Evolutionary conservation across 2,329 filamentous ascomycete genomes (phyloP).

Genomic region (Cladophialophora yegresii): DNA sequence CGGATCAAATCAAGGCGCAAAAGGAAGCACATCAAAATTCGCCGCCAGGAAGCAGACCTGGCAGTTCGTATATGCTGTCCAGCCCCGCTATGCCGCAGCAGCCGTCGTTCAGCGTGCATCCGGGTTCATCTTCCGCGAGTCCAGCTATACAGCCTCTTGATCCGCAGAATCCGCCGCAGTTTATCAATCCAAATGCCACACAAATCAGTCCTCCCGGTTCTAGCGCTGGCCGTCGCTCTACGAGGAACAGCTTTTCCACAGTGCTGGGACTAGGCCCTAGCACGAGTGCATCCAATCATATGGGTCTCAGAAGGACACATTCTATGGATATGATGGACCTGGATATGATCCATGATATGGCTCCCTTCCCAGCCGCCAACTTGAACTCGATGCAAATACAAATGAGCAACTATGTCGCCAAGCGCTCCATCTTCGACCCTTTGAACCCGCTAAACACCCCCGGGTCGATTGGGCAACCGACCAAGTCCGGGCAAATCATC

Average conservation of each 20-base stretch:
- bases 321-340: slow-evolving; percentile 32
- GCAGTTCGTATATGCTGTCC: slow-evolving; percentile 35
- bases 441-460: slow-evolving; percentile 14
- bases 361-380: slow-evolving; percentile 28
- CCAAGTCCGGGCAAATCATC: not conserved
- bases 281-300: slow-evolving; percentile 16
- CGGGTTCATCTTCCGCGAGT: slow-evolving; percentile 20
- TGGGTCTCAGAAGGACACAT: slow-evolving; percentile 25
- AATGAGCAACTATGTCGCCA: slow-evolving; percentile 25
- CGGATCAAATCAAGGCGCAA: slow-evolving; percentile 37
- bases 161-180: slow-evolving; percentile 34
- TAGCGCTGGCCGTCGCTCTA: slow-evolving; percentile 30
- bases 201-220: slow-evolving; percentile 35
- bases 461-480: slow-evolving; percentile 9
- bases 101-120: slow-evolving; percentile 15
- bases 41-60: slow-evolving; percentile 34
- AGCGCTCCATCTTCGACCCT: slow-evolving; percentile 31
- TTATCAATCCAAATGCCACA: slow-evolving; percentile 37
- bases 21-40: slow-evolving; percentile 36
- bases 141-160: slow-evolving; percentile 27
- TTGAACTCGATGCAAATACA: slow-evolving; percentile 16
- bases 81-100: slow-evolving; percentile 33
- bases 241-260: slow-evolving; percentile 30
- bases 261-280: slow-evolving; percentile 19
- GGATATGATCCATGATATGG: slow-evolving; percentile 30